Conservation (phyloP, 2,329 filamentous ascomycete species). For the Aspergillus latus region DNA sequence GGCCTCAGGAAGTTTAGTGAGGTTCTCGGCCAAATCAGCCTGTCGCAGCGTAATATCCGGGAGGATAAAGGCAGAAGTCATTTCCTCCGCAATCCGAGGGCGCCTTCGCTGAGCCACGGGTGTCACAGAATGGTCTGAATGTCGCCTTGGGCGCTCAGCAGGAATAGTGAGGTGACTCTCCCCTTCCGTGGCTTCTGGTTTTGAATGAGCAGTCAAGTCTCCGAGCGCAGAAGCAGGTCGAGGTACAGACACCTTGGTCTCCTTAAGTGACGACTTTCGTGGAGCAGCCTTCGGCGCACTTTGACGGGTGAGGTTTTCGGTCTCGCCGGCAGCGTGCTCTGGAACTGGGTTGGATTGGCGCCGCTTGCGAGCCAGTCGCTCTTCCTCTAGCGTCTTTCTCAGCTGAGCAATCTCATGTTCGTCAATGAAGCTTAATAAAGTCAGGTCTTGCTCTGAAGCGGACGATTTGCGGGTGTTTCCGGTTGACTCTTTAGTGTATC, state of each 20-base stretch:
- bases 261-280: slow-evolving; percentile 59
- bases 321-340: slow-evolving; percentile 42
- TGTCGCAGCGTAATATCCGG: slow-evolving; percentile 60
- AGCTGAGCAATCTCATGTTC: slow-evolving; percentile 53
- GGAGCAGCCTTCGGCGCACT: slow-evolving; percentile 42
- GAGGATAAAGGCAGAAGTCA: slow-evolving; percentile 65
- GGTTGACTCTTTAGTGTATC: slow-evolving; percentile 20
- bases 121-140: slow-evolving; percentile 49
- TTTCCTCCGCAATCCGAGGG: slow-evolving; percentile 51
- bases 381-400: slow-evolving; percentile 56
- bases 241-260: slow-evolving; percentile 41
- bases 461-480: slow-evolving; percentile 31
- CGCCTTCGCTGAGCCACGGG: slow-evolving; percentile 53
- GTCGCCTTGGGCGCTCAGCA: slow-evolving; percentile 35
- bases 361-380: slow-evolving; percentile 48
- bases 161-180: slow-evolving; percentile 33
- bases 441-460: slow-evolving; percentile 43
- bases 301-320: slow-evolving; percentile 37
- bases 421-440: slow-evolving; percentile 57
- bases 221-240: slow-evolving; percentile 38
- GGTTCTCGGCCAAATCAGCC: slow-evolving; percentile 29
- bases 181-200: slow-evolving; percentile 27
- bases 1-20: slow-evolving; percentile 38
- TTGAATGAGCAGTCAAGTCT: slow-evolving; percentile 35
- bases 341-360: slow-evolving; percentile 34